Evolutionary conservation across 495 filamentous ascomycete genomes (phyloP).

Genomic region (Xylaria curta): DNA sequence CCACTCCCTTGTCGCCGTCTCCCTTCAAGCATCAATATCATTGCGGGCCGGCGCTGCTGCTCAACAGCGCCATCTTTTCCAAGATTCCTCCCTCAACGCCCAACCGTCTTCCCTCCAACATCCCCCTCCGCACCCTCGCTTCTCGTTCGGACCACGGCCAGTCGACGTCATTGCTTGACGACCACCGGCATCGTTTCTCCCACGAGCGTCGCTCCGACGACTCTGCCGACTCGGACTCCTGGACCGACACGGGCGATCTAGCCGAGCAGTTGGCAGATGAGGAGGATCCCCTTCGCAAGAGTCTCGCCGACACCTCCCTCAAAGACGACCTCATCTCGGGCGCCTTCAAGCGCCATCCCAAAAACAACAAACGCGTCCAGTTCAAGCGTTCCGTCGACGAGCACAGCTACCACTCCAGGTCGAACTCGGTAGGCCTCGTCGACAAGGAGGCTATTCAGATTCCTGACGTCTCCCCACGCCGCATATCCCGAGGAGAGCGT

Average conservation of each 20-base stretch:
- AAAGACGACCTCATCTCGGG: slow-evolving; percentile 63
- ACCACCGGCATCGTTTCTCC: slow-evolving; percentile 44
- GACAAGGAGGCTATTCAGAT: slow-evolving; percentile 85
- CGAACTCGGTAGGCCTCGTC: slow-evolving; percentile 51
- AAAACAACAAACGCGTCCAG: slow-evolving; percentile 53
- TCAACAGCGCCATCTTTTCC: slow-evolving; percentile 60
- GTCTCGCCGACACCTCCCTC: slow-evolving; percentile 63
- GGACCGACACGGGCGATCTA: slow-evolving; percentile 93
- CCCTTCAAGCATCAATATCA: slow-evolving; percentile 39
- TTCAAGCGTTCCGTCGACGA: slow-evolving; percentile 48
- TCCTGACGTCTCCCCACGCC: slow-evolving; percentile 69
- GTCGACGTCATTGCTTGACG: slow-evolving; percentile 50
- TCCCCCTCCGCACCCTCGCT: slow-evolving; percentile 65
- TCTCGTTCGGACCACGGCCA: slow-evolving; percentile 43
- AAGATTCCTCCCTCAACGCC: slow-evolving; percentile 63
- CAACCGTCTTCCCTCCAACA: slow-evolving; percentile 64
- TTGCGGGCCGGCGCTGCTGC: slow-evolving; percentile 65
- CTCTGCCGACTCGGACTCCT: slow-evolving; percentile 74
- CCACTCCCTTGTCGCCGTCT: slow-evolving; percentile 38
- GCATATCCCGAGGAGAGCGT: slow-evolving; percentile 68
- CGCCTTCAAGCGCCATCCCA: slow-evolving; percentile 49
- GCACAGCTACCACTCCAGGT: slow-evolving; percentile 36
- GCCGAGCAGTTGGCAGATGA: slow-evolving; percentile 84
- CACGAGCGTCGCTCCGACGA: slow-evolving; percentile 62
- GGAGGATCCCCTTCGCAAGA: slow-evolving; percentile 77